Evolutionary conservation across 2,329 filamentous ascomycete species (phyloP), one percentile per base, ranked within the genome.

Genomic region (Mycosphaerella arachidis): DNA sequence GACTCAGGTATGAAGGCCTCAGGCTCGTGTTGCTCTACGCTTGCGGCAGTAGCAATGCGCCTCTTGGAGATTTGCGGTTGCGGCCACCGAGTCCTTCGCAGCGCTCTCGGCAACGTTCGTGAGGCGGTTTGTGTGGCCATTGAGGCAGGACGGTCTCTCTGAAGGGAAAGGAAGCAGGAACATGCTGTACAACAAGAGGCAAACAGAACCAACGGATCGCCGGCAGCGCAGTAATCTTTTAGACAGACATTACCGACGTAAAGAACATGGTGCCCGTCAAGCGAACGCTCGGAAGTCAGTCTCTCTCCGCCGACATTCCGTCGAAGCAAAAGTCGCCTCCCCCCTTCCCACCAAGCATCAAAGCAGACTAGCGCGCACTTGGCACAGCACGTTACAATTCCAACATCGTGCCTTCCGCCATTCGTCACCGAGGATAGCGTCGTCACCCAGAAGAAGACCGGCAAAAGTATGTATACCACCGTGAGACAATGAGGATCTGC

Each of bases 391-490:
- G 40, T 7, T 43, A 16, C 13, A 43, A n/a, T n/a, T 43, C n/a
- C 40, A 7, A 43, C 40, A 43, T 18, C 40, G 7, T 16, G n/a
- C 16, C 13, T 7, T 43, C 40, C 31, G 7, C 12, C 12, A 35
- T 5, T 12, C 24, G 35, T 12, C n/a, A 43, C 40, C 40, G 40
- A 43, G n/a, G 40, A 43, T 16, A 43, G 40, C 40, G n/a, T 20
- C 40, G 40, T 43, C 40, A 43, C 8, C 13, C n/a, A 43, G n/a
- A 18, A 43, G 53, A 63, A 67, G 57, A 64, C 61, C 63, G 64
- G 54, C 60, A 70, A 61, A 51, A 70, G 67, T 70, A 63, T 62
- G 67, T 68, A 35, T 33, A 27, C 1, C 9, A 16, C 29, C 8
- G 20, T 33, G 12, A 29, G 13, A 40, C 45, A 8, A 35, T 35